Conservation (phyloP, 805 yeast genomes). For the Spathaspora sp. region DNA sequence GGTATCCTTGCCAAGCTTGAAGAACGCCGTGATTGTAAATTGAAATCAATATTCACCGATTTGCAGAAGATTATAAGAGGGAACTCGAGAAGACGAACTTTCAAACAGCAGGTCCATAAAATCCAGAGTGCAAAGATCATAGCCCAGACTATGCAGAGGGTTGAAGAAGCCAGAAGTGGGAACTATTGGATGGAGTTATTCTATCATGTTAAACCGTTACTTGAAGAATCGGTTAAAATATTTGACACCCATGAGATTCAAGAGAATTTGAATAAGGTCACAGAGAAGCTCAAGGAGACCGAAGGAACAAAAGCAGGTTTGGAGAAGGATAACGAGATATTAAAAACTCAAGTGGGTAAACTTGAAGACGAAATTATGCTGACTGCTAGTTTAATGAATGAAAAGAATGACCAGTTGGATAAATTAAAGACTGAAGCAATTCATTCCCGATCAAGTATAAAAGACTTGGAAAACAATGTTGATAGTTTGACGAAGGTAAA, state of each 20-base stretch:
- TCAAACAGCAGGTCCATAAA: conserved; percentile 48
- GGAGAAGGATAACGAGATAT: conserved; percentile 34
- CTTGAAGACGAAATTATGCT: conserved; percentile 32
- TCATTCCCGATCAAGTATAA: conserved; percentile 16
- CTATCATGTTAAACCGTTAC: conserved; percentile 68
- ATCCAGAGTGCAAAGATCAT: conserved; percentile 70
- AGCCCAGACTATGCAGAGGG: conserved; percentile 54
- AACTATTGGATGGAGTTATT: conserved; percentile 82
- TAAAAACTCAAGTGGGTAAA: conserved; percentile 31
- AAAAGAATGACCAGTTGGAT: conserved; percentile 45
- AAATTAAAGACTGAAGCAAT: conserved; percentile 39
- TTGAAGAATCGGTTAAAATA: conserved; percentile 60
- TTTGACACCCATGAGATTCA: conserved; percentile 54
- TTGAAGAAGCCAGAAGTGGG: conserved; percentile 39
- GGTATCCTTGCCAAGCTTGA: conserved; percentile 80
- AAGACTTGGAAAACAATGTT: conserved; percentile 21
- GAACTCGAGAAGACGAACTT: conserved; percentile 46
- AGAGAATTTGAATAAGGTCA: conserved; percentile 52
- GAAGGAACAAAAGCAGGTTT: conserved; percentile 27
- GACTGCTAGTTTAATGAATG: conserved; percentile 31
- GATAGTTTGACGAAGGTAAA: conserved; percentile 18
- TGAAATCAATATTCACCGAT: conserved; percentile 50
- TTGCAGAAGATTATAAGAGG: conserved; percentile 72
- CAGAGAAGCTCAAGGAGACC: conserved; percentile 35
- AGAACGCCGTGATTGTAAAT: conserved; percentile 62